Percentiles rank a stretch among this genome's conserved stretches.
These are phyloP conservation scores for Anthostomella pinea DNA, from an alignment of 2,329 filamentous ascomycete genomes.

Conservation along the genomic window DNA sequence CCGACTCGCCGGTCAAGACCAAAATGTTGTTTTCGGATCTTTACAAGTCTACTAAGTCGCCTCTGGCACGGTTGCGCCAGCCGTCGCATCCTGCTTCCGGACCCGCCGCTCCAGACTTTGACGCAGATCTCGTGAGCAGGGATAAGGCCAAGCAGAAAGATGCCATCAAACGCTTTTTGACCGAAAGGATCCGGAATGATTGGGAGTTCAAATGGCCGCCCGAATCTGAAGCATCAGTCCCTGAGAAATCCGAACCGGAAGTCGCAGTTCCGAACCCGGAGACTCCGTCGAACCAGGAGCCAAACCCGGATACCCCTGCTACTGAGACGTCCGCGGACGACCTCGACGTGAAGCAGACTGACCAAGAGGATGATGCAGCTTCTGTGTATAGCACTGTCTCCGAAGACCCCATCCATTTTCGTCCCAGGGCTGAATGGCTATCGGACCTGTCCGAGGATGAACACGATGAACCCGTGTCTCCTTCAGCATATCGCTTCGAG, in stretches of 20 bases:
- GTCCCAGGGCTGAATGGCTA: constrained; percentile 52
- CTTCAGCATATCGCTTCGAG: constrained; percentile 51
- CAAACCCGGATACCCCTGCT: constrained; percentile 6
- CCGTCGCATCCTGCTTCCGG: constrained; percentile 27
- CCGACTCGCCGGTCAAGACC: constrained; percentile 26
- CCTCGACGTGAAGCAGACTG: constrained; percentile 7
- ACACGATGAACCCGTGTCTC: constrained; percentile 38
- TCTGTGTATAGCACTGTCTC: constrained; percentile 44
- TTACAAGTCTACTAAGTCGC: constrained; percentile 54
- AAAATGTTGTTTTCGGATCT: constrained; percentile 60
- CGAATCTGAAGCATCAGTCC: constrained; percentile 2
- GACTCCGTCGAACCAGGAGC: background rate
- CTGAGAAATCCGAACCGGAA: constrained; percentile 1
- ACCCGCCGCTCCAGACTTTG: constrained; percentile 43
- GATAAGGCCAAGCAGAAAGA: constrained; percentile 63
- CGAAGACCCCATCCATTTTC: constrained; percentile 51
- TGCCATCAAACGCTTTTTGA: constrained; percentile 55
- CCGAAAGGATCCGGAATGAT: constrained; percentile 53
- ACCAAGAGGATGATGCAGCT: constrained; percentile 41
- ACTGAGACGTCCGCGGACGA: constrained; percentile 10
- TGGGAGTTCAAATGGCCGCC: constrained; percentile 60
- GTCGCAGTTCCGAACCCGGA: constrained; percentile 1
- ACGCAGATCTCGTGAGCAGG: constrained; percentile 58
- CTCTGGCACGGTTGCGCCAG: constrained; percentile 50
- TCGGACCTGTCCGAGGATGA: constrained; percentile 57